phyloP scores from a whole-genome alignment of 2,329 filamentous ascomycete species.

The Leptographium flavum region DNA sequence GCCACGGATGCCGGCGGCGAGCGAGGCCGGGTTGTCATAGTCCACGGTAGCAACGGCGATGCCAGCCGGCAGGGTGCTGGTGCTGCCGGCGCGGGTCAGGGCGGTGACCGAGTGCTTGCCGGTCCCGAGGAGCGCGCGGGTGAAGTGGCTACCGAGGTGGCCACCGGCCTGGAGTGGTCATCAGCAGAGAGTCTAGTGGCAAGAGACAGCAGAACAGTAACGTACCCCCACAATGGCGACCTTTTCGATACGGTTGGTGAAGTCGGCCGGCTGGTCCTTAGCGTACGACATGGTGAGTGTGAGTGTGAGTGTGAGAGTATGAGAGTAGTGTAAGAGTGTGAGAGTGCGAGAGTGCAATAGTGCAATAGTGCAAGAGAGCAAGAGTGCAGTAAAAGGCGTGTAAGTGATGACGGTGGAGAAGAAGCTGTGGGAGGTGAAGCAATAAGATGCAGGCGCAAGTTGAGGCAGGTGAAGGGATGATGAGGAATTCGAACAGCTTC shows the following conservation, averaged over 20 bases:
- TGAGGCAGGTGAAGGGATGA: too few species aligned
- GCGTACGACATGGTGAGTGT: constrained; percentile 11
- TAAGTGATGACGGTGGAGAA: too few species aligned
- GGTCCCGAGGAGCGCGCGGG: constrained; percentile 9
- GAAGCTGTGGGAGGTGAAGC: too few species aligned
- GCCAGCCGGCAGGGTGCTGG: constrained; percentile 22
- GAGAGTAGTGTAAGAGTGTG: too few species aligned
- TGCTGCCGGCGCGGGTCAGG: constrained; percentile 30
- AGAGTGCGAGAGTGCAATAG: too few species aligned
- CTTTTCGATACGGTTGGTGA: constrained; percentile 14
- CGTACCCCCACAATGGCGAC: constrained; percentile 15
- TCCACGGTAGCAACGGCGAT: constrained; percentile 25
- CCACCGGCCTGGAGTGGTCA: constrained; percentile 13
- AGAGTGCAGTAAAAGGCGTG: too few species aligned
- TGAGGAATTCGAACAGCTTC: too few species aligned
- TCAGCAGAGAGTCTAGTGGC: neutral
- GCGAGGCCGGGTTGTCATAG: constrained; percentile 15
- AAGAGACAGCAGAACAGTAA: too few species aligned
- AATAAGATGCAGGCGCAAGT: too few species aligned
- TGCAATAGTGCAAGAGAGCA: too few species aligned
- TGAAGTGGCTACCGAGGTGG: constrained; percentile 11
- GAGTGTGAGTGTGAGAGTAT: too few species aligned
- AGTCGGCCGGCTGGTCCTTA: constrained; percentile 16
- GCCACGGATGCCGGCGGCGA: constrained; percentile 9
- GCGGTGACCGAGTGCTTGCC: constrained; percentile 35